Percentiles rank a stretch among this genome's conserved stretches.
Conservation (phyloP, 805 yeast genomes). For the Tetrapisispora phaffii region DNA sequence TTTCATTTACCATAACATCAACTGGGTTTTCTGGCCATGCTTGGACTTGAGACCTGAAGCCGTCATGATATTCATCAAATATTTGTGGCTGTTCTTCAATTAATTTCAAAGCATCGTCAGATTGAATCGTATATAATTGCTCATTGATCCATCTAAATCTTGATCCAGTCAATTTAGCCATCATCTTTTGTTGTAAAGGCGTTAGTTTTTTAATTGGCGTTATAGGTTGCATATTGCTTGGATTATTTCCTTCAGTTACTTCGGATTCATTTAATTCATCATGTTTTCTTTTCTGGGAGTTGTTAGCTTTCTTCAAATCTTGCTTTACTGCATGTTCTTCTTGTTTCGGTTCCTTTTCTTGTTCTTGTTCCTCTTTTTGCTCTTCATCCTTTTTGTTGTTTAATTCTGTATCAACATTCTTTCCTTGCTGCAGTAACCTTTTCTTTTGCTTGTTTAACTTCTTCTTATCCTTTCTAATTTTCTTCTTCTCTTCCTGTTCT, state of each 20-base stretch:
- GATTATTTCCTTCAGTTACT: conserved; percentile 1
- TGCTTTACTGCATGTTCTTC: conserved; percentile 2
- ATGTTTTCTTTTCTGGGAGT: conserved; percentile 7
- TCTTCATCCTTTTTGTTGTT: conserved; percentile 4
- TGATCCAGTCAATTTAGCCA: conserved; percentile 88
- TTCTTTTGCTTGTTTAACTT: conserved; percentile 8
- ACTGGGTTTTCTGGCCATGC: conserved; percentile 99
- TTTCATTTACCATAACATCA: conserved; percentile 70
- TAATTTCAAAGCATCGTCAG: conserved; percentile 64
- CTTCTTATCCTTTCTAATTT: conserved; percentile 17
- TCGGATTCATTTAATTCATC: conserved; percentile 4
- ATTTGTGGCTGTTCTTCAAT: conserved; percentile 75
- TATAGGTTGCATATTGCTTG: conserved; percentile 3
- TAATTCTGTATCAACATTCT: neutral
- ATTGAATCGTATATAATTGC: conserved; percentile 80
- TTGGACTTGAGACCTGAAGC: conserved; percentile 89
- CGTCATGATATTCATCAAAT: conserved; percentile 90
- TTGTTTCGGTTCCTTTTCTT: conserved; percentile 6
- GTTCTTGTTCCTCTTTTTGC: conserved; percentile 1
- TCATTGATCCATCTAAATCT: conserved; percentile 98
- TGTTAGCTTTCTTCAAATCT: neutral
- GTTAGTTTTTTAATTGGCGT: conserved; percentile 42
- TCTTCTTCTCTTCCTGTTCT: conserved; percentile 15
- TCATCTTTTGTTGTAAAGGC: conserved; percentile 89
- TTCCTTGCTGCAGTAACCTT: conserved; percentile 3